phyloP scores from a whole-genome alignment of 768 basidiomycete genomes.

The Boletus sensibilis region DNA sequence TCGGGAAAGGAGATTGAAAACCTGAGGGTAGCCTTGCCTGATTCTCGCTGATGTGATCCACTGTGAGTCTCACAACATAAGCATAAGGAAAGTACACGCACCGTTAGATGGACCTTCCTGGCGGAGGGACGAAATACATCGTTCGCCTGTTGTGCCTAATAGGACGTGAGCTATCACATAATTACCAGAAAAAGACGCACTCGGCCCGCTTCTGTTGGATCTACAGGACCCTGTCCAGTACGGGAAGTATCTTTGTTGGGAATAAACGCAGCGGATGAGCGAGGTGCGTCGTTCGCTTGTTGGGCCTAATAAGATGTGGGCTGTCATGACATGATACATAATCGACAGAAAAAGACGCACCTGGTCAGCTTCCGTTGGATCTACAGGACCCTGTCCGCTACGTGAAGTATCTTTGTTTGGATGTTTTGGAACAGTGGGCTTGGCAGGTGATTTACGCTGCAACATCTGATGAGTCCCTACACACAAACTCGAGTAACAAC shows the following conservation, averaged over 20 bases:
- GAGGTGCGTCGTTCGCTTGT: neutral
- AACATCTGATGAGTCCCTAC: neutral
- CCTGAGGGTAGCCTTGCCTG: no score
- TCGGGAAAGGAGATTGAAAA: no score
- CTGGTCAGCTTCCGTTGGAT: accelerated
- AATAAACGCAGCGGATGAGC: no score
- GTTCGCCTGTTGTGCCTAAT: no score
- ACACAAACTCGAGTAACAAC: neutral
- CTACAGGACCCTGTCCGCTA: neutral
- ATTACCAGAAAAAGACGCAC: no score
- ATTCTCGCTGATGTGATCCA: no score
- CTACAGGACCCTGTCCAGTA: neutral
- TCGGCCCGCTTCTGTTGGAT: neutral
- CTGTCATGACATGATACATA: no score
- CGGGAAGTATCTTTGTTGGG: neutral
- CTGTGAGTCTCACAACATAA: no score
- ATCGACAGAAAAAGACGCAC: neutral
- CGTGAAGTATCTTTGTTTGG: no score
- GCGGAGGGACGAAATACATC: no score
- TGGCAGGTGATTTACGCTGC: neutral
- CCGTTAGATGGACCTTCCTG: no score
- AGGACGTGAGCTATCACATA: neutral
- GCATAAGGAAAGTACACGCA: no score
- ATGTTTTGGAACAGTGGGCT: neutral
- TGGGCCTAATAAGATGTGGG: neutral